Base-by-base conservation (phyloP, 2,329 filamentous ascomycete species). In the Colletotrichum paranaense region DNA sequence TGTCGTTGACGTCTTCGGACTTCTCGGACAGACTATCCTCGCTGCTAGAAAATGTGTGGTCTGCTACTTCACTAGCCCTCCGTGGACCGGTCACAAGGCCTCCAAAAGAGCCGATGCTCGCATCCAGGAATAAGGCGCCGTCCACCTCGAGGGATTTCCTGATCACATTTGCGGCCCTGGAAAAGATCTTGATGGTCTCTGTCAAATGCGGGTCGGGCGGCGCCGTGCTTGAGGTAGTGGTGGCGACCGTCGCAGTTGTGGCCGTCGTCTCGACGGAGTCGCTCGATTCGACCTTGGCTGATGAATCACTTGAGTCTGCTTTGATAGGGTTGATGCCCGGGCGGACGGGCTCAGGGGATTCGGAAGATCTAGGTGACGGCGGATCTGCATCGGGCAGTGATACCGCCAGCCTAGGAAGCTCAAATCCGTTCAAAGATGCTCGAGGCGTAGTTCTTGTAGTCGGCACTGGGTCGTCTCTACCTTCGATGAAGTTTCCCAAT, bases 111-210 rank as follows among this genome's bases (percentile, higher is more conserved):
- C 74, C 76, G n/a, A 81, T 76, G n/a, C 75, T 78, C 1, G 75
- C 75, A 35, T 76, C 75, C 1, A 75, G 71, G 32, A 76, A 76
- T 3, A 76, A 30, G 4, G 67, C 67, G 4, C 74, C 74, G 5
- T 76, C 74, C 0, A 83, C 79, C 16, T 84, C 82, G 4, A 87
- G 77, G 0, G 84, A 82, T 35, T 86, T 79, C 1, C 83, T 77
- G 8, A 88, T 79, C 2, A 87, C 79, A 26, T 82, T 82, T 14
- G 86, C 83, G 11, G 86, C 87, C 26, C 83, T 85, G 0, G 82
- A 82, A 60, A 87, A 86, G 2, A 86, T 76, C 5, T 77, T 68
- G 49, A 70, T 63, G 5, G 74, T 62, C 22, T 70, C 74, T 16
- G 52, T 67, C 52, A 75, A 24, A 24, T 68, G 74, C 5, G 74